Evolutionary conservation across 768 basidiomycete species (phyloP), one percentile per base, ranked within the genome.

Genomic region (Trametopsis cervina): DNA sequence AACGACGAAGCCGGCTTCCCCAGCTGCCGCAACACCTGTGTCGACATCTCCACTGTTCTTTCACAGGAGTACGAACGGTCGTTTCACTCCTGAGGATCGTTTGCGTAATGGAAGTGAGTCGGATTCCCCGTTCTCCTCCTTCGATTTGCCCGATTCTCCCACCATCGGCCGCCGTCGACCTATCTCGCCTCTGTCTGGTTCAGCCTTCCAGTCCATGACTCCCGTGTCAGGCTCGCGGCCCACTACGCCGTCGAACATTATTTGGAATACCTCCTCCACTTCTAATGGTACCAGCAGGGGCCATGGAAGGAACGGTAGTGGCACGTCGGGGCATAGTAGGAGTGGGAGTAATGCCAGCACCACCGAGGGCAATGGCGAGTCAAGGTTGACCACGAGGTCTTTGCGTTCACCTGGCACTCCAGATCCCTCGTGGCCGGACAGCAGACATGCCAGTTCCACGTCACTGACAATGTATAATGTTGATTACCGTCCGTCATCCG

Each of bases 221-320:
- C 72, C 76, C 20, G 33, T 41, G 1, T 46, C 56, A 2, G 72
- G 80, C 46, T 69, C 74, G 47, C 67, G 72, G 35, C 70, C 75
- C 24, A 59, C 60, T 39, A 85, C 87, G 22, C 87, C 87, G 27
- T 89, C 88, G 1, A 86, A 84, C 60, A 74, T 87, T 44, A 76
- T 78, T n/a, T 89, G 86, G 86, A 78, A 72, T 44, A 48, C 68
- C 20, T 66, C 69, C 15, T 40, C 58, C 24, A 65, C 60, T 41
- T 59, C 65, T 5, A 62, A 66, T 60, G 66, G 53, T 21, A 54
- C 54, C 27, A 11, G 47, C 22, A 57, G 54, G 26, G 64, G 61
- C 20, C 82, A 83, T 55, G 78, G 65, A 49, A 69, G 80, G 54
- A 79, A 76, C 55, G 77, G 74, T 56, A 78, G 77, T 73, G 45